phyloP scores from a whole-genome alignment of 2,329 filamentous ascomycete species.

The Epichloe elymi region DNA sequence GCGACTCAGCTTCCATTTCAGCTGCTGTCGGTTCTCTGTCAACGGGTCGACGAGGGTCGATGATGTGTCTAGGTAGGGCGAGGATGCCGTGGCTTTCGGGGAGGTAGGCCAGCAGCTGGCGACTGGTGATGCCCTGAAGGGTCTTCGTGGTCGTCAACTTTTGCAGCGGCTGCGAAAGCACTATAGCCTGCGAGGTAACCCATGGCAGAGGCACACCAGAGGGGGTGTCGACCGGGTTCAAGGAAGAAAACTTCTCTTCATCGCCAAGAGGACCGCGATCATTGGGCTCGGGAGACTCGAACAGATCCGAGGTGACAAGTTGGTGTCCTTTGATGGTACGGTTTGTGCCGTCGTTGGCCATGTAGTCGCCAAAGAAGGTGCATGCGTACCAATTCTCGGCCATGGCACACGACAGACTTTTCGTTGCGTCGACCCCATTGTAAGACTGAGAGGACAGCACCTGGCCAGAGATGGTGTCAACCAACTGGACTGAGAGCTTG shows the following conservation, averaged over 20 bases:
- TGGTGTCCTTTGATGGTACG: constrained; percentile 68
- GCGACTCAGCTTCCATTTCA: constrained; percentile 67
- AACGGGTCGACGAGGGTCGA: constrained; percentile 79
- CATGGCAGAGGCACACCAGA: constrained; percentile 51
- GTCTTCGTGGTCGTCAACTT: constrained; percentile 78
- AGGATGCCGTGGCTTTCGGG: constrained; percentile 61
- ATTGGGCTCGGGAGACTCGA: constrained; percentile 72
- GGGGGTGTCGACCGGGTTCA: constrained; percentile 48
- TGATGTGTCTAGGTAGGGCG: constrained; percentile 61
- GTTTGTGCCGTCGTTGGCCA: constrained; percentile 38
- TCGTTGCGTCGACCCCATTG: constrained; percentile 56
- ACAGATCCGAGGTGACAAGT: constrained; percentile 75
- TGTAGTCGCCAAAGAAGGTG: constrained; percentile 56
- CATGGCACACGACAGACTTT: constrained; percentile 63
- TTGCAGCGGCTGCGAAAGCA: constrained; percentile 67
- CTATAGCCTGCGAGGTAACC: constrained; percentile 66
- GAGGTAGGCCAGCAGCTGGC: constrained; percentile 68
- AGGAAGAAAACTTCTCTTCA: constrained; percentile 61
- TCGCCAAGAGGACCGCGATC: constrained; percentile 69
- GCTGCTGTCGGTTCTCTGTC: constrained; percentile 68
- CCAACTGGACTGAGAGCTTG: constrained; percentile 58
- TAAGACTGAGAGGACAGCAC: constrained; percentile 61
- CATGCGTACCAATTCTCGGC: constrained; percentile 96
- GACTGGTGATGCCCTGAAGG: constrained; percentile 77
- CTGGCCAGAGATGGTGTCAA: constrained; percentile 78